Base-by-base conservation (phyloP, 2,329 filamentous ascomycete species). In the Colletotrichum tropicale region DNA sequence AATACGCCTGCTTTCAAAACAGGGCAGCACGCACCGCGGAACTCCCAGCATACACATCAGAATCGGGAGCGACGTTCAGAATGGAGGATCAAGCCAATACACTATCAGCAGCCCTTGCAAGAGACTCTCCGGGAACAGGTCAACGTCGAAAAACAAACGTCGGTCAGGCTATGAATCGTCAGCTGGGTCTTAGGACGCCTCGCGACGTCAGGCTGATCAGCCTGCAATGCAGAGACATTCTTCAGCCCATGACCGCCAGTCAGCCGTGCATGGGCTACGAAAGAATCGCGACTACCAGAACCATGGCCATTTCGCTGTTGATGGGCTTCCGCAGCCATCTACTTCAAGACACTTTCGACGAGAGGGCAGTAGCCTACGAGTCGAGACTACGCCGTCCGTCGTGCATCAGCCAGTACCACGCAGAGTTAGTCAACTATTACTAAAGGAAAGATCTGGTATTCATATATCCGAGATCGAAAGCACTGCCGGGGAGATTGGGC, bases 371-470 rank as follows among this genome's bases (percentile, higher is more conserved):
- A 32, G 43, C 32, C 32, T 75, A n/a, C 18, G 36, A 13, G 15
- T 76, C 38, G 55, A 76, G 38, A 70, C 69, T 6, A 71, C 72
- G 4, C 71, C 75, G 2, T 26, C 34, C 3, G 24, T 71, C n/a
- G 36, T 76, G 13, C 72, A 78, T 55, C 75, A 78, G 3, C 77
- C 77, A 16, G 56, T 76, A 18, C 75, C 77, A 8, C 66, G 56
- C 55, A 61, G 77, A 32, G n/a, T 77, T 18, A 76, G 67, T 43
- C 75, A 71, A 38, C 61, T 78, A 6, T 8, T 71, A 12, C 24
- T 62, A 2, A 32, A 18, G 16, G 16, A 62, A 13, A 36, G 16
- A 21, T 43, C 61, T 15, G 16, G 26, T 12, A 34, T 43, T 21
- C 24, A 32, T 10, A 8, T 26, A 13, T 65, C 64, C 8, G 43